These are phyloP conservation scores for Novymonas esmeraldas DNA, from an alignment of 208 protist genomes.

Conservation along the genomic window DNA sequence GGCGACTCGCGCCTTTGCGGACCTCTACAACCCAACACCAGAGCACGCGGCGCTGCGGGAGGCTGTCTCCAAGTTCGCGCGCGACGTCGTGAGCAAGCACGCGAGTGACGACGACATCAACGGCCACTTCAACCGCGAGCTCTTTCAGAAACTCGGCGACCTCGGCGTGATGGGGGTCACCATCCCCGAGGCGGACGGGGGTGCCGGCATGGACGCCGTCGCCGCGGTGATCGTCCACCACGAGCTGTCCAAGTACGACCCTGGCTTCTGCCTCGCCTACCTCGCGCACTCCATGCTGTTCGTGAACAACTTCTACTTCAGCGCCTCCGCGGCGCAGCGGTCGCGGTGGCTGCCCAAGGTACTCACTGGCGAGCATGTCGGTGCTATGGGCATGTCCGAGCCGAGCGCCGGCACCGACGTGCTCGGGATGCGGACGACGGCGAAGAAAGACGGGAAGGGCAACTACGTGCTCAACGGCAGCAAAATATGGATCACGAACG, in stretches of 20 bases:
- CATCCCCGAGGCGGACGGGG: slow-evolving; percentile 89
- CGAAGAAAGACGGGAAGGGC: slow-evolving; percentile 69
- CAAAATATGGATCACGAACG: slow-evolving; percentile 99
- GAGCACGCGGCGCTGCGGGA: slow-evolving; percentile 71
- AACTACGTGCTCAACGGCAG: slow-evolving; percentile 94
- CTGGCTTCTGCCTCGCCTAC: slow-evolving; percentile 83
- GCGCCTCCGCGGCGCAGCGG: slow-evolving; percentile 91
- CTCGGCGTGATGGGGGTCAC: slow-evolving; percentile 96
- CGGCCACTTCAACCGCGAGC: slow-evolving; percentile 69
- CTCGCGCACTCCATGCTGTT: slow-evolving; percentile 83
- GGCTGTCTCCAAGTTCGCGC: slow-evolving; percentile 57
- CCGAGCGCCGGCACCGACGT: slow-evolving; percentile 94
- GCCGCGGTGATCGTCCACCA: slow-evolving; percentile 80
- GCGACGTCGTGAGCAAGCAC: slow-evolving; percentile 62
- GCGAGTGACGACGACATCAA: slow-evolving; percentile 63
- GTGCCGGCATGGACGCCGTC: slow-evolving; percentile 85
- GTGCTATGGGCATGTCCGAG: slow-evolving; percentile 97
- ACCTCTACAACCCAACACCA: slow-evolving; percentile 68
- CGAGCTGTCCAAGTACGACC: slow-evolving; percentile 81
- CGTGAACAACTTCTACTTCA: slow-evolving; percentile 82
- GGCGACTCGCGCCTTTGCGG: slow-evolving; percentile 15
- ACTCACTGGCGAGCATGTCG: slow-evolving; percentile 94
- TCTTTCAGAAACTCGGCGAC: slow-evolving; percentile 95
- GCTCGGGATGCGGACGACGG: slow-evolving; percentile 93
- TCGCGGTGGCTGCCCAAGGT: slow-evolving; percentile 91